Conservation (phyloP, 176 grass and related monocot species). For the Guadua angustifolia region DNA sequence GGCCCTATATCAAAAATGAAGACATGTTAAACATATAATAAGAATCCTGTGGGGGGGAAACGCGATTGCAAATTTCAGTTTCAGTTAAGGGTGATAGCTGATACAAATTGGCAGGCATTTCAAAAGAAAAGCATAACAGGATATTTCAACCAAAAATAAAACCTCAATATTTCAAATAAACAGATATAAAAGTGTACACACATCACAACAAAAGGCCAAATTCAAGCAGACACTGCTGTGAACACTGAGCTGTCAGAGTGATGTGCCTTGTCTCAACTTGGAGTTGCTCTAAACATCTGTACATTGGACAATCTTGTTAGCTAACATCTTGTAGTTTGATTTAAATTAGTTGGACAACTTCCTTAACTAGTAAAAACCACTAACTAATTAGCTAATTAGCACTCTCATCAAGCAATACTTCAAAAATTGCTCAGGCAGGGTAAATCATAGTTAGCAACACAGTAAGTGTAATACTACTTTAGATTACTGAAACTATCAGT, state of each 20-base stretch:
- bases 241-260: neutral
- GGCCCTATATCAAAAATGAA: conserved; percentile 60
- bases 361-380: neutral
- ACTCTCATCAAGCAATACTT: conserved; percentile 16
- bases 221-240: neutral
- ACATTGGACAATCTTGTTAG: neutral
- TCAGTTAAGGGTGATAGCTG: neutral
- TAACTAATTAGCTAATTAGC: neutral
- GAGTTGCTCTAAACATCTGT: neutral
- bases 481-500: conserved; percentile 9
- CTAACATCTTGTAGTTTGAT: conserved; percentile 4
- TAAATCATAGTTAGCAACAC: neutral
- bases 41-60: neutral
- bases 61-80: conserved; percentile 19
- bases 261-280: conserved; percentile 15
- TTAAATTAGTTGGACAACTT: neutral
- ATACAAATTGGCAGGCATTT: conserved; percentile 21
- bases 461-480: neutral
- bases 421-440: neutral
- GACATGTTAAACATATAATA: conserved; percentile 31
- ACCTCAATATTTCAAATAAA: conserved; percentile 29
- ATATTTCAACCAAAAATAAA: conserved; percentile 26
- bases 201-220: conserved; percentile 15
- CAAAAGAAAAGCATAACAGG: neutral
- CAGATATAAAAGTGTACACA: neutral